Conservation (phyloP, 257 asterid genomes). For the Nicotiana sylvestris region DNA sequence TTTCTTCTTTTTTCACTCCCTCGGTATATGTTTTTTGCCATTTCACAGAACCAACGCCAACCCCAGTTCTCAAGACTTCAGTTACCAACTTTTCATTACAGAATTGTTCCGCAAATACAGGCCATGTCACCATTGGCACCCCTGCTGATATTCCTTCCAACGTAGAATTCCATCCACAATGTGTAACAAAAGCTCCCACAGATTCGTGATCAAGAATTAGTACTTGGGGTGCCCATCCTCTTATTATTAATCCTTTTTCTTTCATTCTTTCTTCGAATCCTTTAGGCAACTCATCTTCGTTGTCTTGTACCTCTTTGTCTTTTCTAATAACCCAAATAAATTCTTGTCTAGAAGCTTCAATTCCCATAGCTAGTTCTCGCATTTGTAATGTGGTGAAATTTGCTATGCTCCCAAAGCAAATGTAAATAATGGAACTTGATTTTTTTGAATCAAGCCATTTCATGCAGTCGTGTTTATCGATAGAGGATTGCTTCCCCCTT, state of each 20-base stretch:
- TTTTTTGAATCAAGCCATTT: conserved; percentile 6
- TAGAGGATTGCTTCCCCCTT: neutral
- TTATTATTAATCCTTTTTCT: conserved; percentile 14
- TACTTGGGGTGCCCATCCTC: conserved; percentile 24
- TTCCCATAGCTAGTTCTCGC: conserved; percentile 14
- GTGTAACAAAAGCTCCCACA: conserved; percentile 15
- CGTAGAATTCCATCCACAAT: conserved; percentile 21
- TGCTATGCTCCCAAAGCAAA: neutral
- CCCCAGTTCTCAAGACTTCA: conserved; percentile 13
- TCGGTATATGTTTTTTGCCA: neutral
- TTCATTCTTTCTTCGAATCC: conserved; percentile 17
- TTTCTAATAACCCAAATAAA: conserved; percentile 20
- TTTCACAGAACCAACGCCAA: conserved; percentile 1
- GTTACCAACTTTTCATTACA: conserved; percentile 16
- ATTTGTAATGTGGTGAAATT: conserved; percentile 2
- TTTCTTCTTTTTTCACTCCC: conserved; percentile 26
- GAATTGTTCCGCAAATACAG: conserved; percentile 13
- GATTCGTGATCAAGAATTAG: conserved; percentile 18
- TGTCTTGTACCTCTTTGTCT: neutral
- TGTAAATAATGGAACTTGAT: neutral
- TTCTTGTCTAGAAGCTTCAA: conserved; percentile 13
- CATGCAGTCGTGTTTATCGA: conserved; percentile 1
- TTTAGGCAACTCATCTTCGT: neutral
- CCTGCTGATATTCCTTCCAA: conserved; percentile 17
- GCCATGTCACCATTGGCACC: conserved; percentile 19